These are phyloP conservation scores for Begonia peltatifolia DNA, from an alignment of 306 rosid genomes.

Conservation along the genomic window DNA sequence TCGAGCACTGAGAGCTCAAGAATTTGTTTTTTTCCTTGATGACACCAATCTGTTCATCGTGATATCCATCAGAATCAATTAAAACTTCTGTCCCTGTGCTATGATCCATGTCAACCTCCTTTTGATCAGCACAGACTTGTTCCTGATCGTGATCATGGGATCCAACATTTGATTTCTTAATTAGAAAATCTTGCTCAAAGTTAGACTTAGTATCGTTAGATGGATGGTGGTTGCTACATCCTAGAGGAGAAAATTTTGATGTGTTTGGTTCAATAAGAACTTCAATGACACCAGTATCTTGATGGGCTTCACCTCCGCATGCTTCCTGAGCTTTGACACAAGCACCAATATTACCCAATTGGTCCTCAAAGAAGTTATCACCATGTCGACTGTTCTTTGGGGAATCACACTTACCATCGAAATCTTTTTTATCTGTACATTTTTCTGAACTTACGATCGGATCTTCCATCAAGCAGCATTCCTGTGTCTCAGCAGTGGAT, in stretches of 20 bases:
- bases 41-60: conserved; percentile 20
- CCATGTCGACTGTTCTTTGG: conserved; percentile 15
- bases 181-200: conserved; percentile 17
- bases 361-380: conserved; percentile 12
- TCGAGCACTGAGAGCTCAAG: conserved; percentile 20
- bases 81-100: conserved; percentile 15
- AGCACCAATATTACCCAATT: conserved; percentile 13
- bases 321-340: conserved; percentile 5
- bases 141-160: conserved; percentile 17
- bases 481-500: conserved; percentile 11
- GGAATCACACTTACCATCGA: conserved; percentile 8
- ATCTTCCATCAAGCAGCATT: conserved; percentile 11
- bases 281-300: conserved; percentile 3
- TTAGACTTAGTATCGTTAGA: conserved; percentile 10
- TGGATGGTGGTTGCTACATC: conserved; percentile 4
- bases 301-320: conserved; percentile 3
- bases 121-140: conserved; percentile 17
- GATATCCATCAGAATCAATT: conserved; percentile 23
- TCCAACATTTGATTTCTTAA: conserved; percentile 8
- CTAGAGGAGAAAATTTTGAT: conserved; percentile 8
- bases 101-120: conserved; percentile 15
- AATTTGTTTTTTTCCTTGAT: conserved; percentile 27
- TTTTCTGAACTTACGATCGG: conserved; percentile 12
- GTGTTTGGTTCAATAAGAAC: conserved; percentile 15
- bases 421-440: conserved; percentile 16